Evolutionary conservation across 1,139 yeast species (phyloP), one percentile per base, ranked within the genome.

Genomic region (Nakaseomyces sp.): DNA sequence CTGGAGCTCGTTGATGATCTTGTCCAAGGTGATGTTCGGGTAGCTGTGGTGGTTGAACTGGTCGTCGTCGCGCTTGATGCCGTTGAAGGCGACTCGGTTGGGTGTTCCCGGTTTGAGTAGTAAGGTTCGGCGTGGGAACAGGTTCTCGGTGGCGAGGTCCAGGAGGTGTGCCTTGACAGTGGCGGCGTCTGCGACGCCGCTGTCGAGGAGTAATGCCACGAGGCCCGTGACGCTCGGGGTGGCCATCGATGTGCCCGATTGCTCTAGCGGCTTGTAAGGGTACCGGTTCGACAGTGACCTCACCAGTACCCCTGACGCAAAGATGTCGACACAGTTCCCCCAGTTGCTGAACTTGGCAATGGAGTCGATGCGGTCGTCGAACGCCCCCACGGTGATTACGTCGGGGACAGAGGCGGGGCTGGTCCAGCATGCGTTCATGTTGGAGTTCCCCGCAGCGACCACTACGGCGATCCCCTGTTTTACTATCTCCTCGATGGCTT

Each of bases 401-500:
- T 68, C 68, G 1, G 67, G 66, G 0, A 93, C 79, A 33, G 88
- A 78, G 0, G 93, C 91, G 0, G 96, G 96, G 42, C 93, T 82
- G 10, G 81, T 75, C 49, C 72, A 61, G 57, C 96, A 87, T 0
- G 96, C 93, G 58, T 86, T 78, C 15, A 74, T 63, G 54, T 83
- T 81, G 30, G 81, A 72, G 60, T 88, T 88, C 1, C 96, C 96
- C 0, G 95, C 96, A 0, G 96, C 95, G 2, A 74, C 93, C n/a
- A 86, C 86, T 20, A 86, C 71, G 1, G 86, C 76, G 37, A 89
- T 58, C 0, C 95, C 96, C 1, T 82, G 72, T 12, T 75, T 71
- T 8, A 70, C 69, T 0, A 91, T 87, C 15, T 84, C 89, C 50
- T 75, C 73, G 1, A 88, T 73, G 0, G 95, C 96, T 31, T 73